Conservation (phyloP, 257 asterid species). For the Nicotiana tomentosiformis region DNA sequence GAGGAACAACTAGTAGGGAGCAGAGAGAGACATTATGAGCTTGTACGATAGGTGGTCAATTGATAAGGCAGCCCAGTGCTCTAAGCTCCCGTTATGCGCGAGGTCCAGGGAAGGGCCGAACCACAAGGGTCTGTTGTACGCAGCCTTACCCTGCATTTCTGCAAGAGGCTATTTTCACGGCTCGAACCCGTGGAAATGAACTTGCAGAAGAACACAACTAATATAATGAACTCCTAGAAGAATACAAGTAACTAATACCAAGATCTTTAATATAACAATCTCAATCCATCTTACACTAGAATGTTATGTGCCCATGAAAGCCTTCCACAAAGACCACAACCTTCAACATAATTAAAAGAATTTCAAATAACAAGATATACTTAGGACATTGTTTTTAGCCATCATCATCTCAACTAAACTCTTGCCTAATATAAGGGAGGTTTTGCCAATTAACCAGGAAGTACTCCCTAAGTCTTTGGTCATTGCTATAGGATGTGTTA, state of each 20-base stretch:
- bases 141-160: too few species aligned
- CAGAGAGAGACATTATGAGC: not conserved
- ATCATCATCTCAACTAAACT: not conserved
- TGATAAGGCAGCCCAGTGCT: too few species aligned
- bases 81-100: too few species aligned
- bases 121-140: too few species aligned
- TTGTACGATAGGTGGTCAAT: not conserved
- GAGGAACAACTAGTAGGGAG: not conserved
- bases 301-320: not conserved
- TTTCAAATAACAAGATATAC: not conserved
- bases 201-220: too few species aligned
- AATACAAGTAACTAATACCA: not conserved
- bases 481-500: not conserved
- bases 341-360: not conserved
- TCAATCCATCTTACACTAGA: not conserved
- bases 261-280: not conserved
- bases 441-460: not conserved
- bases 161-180: too few species aligned
- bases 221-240: not conserved
- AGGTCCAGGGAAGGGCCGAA: too few species aligned
- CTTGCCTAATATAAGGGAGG: not conserved
- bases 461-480: not conserved
- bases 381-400: not conserved
- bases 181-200: too few species aligned
- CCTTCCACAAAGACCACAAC: not conserved